Conservation (phyloP, 345 rosid species). For the Physaria fendleri region DNA sequence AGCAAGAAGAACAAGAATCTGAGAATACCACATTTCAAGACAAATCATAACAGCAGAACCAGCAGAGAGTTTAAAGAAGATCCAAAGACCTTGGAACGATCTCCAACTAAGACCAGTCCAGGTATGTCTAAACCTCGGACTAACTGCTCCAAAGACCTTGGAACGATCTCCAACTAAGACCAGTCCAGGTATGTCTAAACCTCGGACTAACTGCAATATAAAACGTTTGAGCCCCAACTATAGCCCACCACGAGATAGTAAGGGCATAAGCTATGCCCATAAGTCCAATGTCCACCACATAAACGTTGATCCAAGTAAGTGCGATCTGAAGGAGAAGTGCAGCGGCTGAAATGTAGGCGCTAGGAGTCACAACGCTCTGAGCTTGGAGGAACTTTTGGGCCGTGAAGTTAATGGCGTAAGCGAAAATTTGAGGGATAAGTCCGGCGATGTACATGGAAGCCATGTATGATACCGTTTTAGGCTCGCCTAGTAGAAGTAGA, state of each 20-base stretch:
- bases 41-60: slow-evolving; percentile 91
- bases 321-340: slow-evolving; percentile 42
- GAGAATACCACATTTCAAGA: slow-evolving; percentile 84
- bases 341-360: slow-evolving; percentile 60
- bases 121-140: too few relatives aligned
- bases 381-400: slow-evolving; percentile 68
- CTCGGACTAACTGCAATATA: slow-evolving; percentile 42
- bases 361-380: slow-evolving; percentile 56
- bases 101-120: too few relatives aligned
- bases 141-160: too few relatives aligned
- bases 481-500: slow-evolving; percentile 51
- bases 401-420: slow-evolving; percentile 64
- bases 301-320: slow-evolving; percentile 48
- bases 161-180: slow-evolving; percentile 50
- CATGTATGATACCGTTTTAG: slow-evolving; percentile 45
- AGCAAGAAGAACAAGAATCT: slow-evolving; percentile 63
- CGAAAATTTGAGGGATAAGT: slow-evolving; percentile 72
- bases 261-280: slow-evolving; percentile 62
- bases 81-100: too few relatives aligned
- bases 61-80: slow-evolving; percentile 56
- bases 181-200: slow-evolving; percentile 66
- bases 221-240: slow-evolving; percentile 50
- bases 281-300: slow-evolving; percentile 39
- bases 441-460: slow-evolving; percentile 61
- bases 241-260: slow-evolving; percentile 82